Base-by-base conservation (phyloP, 2,329 filamentous ascomycete genomes). In the Penicillium sp. region DNA sequence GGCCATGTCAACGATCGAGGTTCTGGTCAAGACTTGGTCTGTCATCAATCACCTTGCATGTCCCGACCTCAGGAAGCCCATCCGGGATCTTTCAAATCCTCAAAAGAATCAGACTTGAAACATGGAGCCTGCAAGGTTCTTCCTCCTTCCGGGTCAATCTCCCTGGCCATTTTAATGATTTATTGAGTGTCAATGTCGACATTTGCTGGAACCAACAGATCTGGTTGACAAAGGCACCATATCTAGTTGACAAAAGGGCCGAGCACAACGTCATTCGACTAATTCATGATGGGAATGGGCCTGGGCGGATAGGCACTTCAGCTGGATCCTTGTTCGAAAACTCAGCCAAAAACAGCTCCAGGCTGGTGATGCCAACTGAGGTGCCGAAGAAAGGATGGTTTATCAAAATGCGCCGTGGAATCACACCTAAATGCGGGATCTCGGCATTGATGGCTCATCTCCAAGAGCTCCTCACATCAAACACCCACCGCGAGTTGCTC, bases 201-300 rank as follows among this genome's bases (percentile, higher is more conserved):
- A 29, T 75, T 77, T 10, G 76, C 75, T 0, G 75, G 75, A 2
- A 81, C 64, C 0, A 81, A 81, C 84, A 0, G 86, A 89, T 57
- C 71, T 86, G 0, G 79, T 81, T 7, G 70, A 75, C 40, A 57
- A 63, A 29, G 73, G 73, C 23, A 81, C 81, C 84, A 0, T 86
- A 89, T 57, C 71, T 86, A 0, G 79, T 81, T 7, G 70, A 75
- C 40, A 58, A 63, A 29, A 71, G 73, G 0, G 67, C 69, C 0
- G 71, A 75, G 41, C 17, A 57, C 1, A 62, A 57, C 8, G 63
- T 75, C 0, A 53, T 74, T 6, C 63, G 73, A 10, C 50, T 75
- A 3, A 41, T 76, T 12, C 47, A 64, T 7, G 67, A 67, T 4
- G 64, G 62, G 47, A 57, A 57, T 10, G 27, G 27, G 3, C 9